Conservation (phyloP, 75 land plant species). For the Pinus taeda region DNA sequence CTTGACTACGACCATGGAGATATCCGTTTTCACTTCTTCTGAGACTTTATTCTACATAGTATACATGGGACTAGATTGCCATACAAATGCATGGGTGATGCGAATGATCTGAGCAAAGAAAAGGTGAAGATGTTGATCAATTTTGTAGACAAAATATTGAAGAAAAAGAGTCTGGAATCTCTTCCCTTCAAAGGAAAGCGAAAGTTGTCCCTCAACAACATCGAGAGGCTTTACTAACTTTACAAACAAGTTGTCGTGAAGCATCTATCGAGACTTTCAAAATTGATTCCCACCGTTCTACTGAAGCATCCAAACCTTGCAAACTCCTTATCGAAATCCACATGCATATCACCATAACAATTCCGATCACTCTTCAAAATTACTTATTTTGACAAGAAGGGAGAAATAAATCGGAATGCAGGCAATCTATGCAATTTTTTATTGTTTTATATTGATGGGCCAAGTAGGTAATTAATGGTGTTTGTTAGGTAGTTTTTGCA, state of each 20-base stretch:
- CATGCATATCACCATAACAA: neutral
- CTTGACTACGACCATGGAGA: too few relatives aligned
- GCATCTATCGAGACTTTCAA: constrained; percentile 15
- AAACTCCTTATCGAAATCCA: neutral
- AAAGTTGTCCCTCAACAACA: constrained; percentile 19
- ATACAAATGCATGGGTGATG: constrained; percentile 8
- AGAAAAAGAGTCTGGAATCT: constrained; percentile 31
- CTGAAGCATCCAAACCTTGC: neutral
- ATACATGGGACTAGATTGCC: too few relatives aligned
- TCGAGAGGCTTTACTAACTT: constrained; percentile 38
- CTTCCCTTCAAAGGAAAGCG: constrained; percentile 32
- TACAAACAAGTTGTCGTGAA: constrained; percentile 36
- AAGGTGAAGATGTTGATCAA: constrained; percentile 23
- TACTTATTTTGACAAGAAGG: too few relatives aligned
- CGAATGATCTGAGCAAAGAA: constrained; percentile 19
- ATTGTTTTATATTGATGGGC: too few relatives aligned
- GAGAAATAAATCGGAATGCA: too few relatives aligned
- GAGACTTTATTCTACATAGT: too few relatives aligned
- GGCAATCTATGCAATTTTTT: too few relatives aligned
- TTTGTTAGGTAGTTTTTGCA: too few relatives aligned
- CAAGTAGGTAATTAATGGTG: too few relatives aligned
- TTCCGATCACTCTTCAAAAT: too few relatives aligned
- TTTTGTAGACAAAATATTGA: constrained; percentile 24
- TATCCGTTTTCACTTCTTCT: too few relatives aligned
- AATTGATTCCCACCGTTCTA: constrained; percentile 17